Base-by-base conservation (phyloP, 1,284 basidiomycete species). In the Heterobasidion annosum region DNA sequence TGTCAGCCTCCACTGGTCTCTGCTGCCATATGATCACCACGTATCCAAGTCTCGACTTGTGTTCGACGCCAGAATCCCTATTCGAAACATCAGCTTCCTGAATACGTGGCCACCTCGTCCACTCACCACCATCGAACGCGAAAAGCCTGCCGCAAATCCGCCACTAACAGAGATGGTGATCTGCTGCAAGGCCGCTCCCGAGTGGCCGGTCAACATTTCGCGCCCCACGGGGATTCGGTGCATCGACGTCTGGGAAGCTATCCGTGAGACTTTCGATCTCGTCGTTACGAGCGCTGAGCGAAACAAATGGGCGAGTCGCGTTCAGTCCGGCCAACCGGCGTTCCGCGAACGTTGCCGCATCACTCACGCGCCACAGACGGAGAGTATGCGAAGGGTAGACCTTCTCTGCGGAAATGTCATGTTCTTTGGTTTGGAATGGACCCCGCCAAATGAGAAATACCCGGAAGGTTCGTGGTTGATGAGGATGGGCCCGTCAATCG, bases 161-260 rank as follows among this genome's bases (percentile, higher is more conserved):
- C 56, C 61, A 3, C 58, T 70, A 51, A 68, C 64, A 1, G 64
- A 68, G 52, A 74, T 75, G 71, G 59, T 62, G 16, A 70, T 76
- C 54, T 53, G 57, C 8, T 68, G 67, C 34, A 60, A 65, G 16
- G 63, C 63, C 6, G 52, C 63, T 8, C 59, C 65, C 0, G 69
- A 67, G 18, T 82, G 78, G 74, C 69, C 70, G 8, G 67, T 84
- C 53, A 59, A 67, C 46, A 71, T 81, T 53, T 66, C 66, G 45
- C 68, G 70, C 33, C 54, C 66, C 19, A 62, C 62, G 35, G 78
- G 75, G 2, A 67, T 80, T 19, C 68, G 73, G 15, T 58, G 68
- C 34, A 58, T 61, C 33, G 82, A 85, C 54, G 72, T 85, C 34
- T 82, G 79, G 61, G 63, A 73, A 45, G 75, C 72, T 15, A 78